phyloP scores from a whole-genome alignment of 768 basidiomycete genomes.

The Termitomyces sp. region DNA sequence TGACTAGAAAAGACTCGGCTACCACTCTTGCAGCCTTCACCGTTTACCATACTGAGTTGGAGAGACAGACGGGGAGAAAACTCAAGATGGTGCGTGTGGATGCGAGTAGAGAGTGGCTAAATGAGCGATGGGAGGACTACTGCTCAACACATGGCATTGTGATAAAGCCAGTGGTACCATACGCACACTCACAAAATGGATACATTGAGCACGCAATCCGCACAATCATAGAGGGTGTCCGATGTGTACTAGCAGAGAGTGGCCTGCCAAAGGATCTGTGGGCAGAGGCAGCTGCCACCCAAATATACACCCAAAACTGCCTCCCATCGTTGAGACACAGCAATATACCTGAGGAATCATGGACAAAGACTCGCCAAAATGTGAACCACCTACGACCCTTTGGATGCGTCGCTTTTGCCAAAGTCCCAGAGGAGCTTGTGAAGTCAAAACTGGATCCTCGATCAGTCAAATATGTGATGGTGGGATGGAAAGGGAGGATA shows the following conservation, averaged over 20 bases:
- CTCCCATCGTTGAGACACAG: no score
- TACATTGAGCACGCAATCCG: neutral
- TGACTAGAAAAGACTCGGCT: neutral
- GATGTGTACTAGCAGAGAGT: neutral
- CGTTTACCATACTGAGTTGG: neutral
- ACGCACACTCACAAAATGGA: neutral
- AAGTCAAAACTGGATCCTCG: no score
- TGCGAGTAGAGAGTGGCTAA: neutral
- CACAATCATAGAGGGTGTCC: neutral
- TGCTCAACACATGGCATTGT: neutral
- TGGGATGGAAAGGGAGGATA: no score
- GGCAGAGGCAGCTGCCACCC: neutral
- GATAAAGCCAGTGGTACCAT: neutral
- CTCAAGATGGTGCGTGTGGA: neutral
- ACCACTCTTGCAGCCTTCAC: neutral
- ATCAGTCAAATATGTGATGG: no score
- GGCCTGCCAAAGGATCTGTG: neutral
- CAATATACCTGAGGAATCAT: no score
- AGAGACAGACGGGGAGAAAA: neutral
- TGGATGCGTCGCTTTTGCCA: no score
- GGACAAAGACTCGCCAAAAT: no score
- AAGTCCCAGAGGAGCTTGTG: no score
- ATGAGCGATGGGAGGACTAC: neutral
- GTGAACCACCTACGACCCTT: no score
- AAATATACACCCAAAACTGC: neutral